Evolutionary conservation across 148 eudicot species (phyloP).

Genomic region (Nepenthes gracilis): DNA sequence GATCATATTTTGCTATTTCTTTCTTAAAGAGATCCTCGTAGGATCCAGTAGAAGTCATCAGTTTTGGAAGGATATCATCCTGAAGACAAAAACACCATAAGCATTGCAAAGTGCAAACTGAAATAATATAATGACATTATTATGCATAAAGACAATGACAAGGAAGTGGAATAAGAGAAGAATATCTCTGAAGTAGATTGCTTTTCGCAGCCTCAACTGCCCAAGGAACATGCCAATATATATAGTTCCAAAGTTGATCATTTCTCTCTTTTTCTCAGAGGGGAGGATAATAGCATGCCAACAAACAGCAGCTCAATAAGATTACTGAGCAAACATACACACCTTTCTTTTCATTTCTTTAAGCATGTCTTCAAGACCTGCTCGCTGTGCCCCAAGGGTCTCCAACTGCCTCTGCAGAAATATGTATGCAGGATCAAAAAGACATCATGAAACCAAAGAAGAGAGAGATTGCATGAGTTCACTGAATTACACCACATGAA

Average conservation of each 20-base stretch:
- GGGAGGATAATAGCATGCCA: no score
- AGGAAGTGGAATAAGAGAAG: no score
- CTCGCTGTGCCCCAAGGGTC: conserved; percentile 86
- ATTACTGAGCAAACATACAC: not conserved
- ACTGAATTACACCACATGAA: no score
- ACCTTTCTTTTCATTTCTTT: conserved; percentile 99
- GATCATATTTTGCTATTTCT: conserved; percentile 80
- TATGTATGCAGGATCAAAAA: conserved; percentile 4
- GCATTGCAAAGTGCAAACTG: not conserved
- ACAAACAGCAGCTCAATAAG: no score
- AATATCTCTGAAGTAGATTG: no score
- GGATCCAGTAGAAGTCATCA: conserved; percentile 89
- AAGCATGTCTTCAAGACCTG: conserved; percentile 98
- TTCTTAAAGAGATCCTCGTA: conserved; percentile 93
- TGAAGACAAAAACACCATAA: conserved; percentile 18
- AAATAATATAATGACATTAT: no score
- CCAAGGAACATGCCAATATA: no score
- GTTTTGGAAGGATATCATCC: conserved; percentile 97
- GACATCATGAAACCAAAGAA: not conserved
- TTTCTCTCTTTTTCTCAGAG: no score
- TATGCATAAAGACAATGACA: no score
- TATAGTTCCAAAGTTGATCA: no score
- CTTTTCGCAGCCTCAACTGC: no score
- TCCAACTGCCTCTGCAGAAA: conserved; percentile 85
- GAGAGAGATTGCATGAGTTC: no score